Evolutionary conservation across 306 rosid genomes (phyloP), one percentile per base, ranked within the genome.

Genomic region (Cajanus cajan): DNA sequence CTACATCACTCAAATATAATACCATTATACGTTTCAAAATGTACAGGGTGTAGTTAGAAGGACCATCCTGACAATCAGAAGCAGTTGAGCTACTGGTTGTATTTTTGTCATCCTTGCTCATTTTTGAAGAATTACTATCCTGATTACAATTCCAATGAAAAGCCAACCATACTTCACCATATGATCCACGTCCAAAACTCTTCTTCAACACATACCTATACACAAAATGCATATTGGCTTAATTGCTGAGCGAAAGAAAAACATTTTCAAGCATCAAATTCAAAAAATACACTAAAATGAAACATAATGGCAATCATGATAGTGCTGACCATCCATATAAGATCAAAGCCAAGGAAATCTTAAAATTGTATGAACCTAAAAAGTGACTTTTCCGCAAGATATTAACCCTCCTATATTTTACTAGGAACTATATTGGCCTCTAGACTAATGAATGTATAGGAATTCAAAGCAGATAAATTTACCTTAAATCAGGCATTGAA

Each of bases 121-220:
- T 71, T 40, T 82, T 71, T 45, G 87, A 77, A 68, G 79, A 65
- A 66, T 84, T 86, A 66, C 76, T 85, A 68, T 54, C 90, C 81
- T 89, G 85, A 78, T 82, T 65, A 85, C 97, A 92, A 68, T 92
- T 88, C 97, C 97, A 90, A 70, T 87, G 91, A 84, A 90, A 89
- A 84, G 98, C 97, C 88, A 94, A 73, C 98, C 98, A 94, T 66
- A 94, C 98, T 87, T 94, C 98, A 21, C 98, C 98, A 87, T 88
- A 94, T 16, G 98, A 92, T 85, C 98, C 97, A 76, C 93, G 97
- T 68, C 94, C 98, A 83, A 92, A 92, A 82, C 91, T 90, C 90
- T 88, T 90, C 85, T 89, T 92, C 31, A 92, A 78, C 33, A 85
- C 85, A 85, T 94, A 94, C 91, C 98, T 94, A 84, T 64, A 9